Evolutionary conservation across 805 yeast species (phyloP).

Genomic region (Myxozyma mucilagina): DNA sequence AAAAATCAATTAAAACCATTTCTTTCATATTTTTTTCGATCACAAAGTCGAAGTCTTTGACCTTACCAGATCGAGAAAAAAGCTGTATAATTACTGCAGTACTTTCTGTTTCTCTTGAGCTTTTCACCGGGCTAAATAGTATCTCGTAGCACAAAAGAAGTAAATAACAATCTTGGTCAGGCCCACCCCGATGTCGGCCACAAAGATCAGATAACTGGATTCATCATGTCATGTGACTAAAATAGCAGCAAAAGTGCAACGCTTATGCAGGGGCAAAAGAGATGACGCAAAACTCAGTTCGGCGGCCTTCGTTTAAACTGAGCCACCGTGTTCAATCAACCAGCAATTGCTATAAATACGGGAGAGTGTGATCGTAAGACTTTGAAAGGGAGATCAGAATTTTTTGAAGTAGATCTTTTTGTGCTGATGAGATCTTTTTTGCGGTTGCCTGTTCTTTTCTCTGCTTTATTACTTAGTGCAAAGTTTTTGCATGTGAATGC

Average conservation of each 20-base stretch:
- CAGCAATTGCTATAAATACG: background rate
- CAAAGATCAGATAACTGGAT: constrained; percentile 1
- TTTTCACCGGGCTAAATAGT: too few species aligned
- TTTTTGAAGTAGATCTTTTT: background rate
- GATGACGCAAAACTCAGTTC: background rate
- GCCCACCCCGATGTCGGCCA: background rate
- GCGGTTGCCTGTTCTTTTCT: background rate
- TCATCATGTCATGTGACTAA: background rate
- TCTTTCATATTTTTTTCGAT: too few species aligned
- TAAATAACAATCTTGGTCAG: too few species aligned
- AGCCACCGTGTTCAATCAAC: constrained; percentile 5
- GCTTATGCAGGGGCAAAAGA: constrained; percentile 1
- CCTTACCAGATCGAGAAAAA: too few species aligned
- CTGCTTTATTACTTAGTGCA: background rate
- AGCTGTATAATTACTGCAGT: too few species aligned
- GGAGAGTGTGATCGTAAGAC: background rate
- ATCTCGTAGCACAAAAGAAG: too few species aligned
- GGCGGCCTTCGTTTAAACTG: background rate
- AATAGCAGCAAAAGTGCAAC: background rate
- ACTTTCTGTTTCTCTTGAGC: too few species aligned
- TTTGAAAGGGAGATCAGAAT: background rate
- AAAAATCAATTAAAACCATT: too few species aligned
- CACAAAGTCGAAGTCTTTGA: too few species aligned
- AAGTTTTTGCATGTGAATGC: background rate
- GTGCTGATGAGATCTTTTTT: background rate